These are phyloP conservation scores for Biancaea sappan DNA, from an alignment of 306 rosid genomes.

Conservation along the genomic window DNA sequence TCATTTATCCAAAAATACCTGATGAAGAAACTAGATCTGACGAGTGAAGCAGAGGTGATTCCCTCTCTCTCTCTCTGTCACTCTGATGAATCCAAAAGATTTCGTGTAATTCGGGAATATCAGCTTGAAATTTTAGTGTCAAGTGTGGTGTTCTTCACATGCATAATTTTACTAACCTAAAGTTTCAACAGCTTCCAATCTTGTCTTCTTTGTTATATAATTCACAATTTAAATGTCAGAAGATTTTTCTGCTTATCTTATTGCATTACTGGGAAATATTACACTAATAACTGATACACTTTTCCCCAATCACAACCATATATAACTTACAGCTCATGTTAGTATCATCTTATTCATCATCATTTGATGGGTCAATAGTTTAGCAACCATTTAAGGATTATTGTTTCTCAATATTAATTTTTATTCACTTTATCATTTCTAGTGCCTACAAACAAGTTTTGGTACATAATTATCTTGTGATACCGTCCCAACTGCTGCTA, in stretches of 20 bases:
- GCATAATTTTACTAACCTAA: neutral
- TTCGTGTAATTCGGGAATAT: neutral
- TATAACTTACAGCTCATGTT: neutral
- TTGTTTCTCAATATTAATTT: neutral
- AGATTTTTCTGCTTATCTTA: constrained; percentile 13
- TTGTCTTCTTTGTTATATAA: neutral
- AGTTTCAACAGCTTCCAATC: neutral
- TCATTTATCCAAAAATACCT: constrained; percentile 65
- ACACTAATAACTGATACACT: neutral
- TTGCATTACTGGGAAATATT: neutral
- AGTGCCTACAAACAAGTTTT: neutral
- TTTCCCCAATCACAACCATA: neutral
- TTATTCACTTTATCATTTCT: neutral
- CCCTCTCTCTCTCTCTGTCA: neutral
- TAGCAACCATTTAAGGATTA: neutral
- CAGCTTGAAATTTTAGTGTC: neutral
- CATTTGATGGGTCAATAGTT: neutral
- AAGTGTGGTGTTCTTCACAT: neutral
- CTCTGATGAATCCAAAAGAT: constrained; percentile 4
- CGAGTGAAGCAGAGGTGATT: constrained; percentile 70
- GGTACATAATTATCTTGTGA: neutral
- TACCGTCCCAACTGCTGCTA: neutral
- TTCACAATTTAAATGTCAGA: neutral
- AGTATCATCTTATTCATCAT: neutral
- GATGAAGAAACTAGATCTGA: constrained; percentile 64